These are phyloP conservation scores for Eragrostis curvula DNA, from an alignment of 176 grass and related monocot genomes.

Conservation along the genomic window DNA sequence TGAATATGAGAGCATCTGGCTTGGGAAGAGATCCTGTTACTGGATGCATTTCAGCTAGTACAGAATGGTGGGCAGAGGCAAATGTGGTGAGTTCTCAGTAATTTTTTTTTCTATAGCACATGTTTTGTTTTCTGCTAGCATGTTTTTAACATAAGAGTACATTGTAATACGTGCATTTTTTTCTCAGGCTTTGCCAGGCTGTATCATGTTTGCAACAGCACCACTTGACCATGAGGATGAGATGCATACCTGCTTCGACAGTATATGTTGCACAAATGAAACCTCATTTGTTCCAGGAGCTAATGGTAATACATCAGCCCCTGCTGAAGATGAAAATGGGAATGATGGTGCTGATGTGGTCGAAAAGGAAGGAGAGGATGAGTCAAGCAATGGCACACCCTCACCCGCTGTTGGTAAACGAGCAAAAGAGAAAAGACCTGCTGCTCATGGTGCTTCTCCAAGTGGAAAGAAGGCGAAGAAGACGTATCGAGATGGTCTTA, in stretches of 20 bases:
- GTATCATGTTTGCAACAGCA: not conserved
- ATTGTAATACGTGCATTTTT: not conserved
- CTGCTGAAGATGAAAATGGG: no score
- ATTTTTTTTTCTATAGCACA: accelerated
- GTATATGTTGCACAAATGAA: not conserved
- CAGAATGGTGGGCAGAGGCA: not conserved
- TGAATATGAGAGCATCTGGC: not conserved
- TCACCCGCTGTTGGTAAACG: not conserved
- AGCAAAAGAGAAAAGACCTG: not conserved
- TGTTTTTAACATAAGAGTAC: no score
- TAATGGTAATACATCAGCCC: no score
- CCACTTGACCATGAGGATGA: not conserved
- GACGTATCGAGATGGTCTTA: not conserved
- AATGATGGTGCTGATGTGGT: not conserved
- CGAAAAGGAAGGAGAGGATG: not conserved
- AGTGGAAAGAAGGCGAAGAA: not conserved
- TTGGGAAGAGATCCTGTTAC: not conserved
- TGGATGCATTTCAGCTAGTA: not conserved
- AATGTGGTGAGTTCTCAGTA: not conserved
- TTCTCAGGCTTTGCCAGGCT: not conserved
- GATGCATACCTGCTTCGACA: not conserved
- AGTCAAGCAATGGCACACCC: not conserved
- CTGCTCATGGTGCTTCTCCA: not conserved
- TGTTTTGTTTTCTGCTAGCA: no score
- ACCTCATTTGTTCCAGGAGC: not conserved